These are phyloP conservation scores for Aureobasidium lini DNA, from an alignment of 2,329 filamentous ascomycete genomes.

Conservation along the genomic window DNA sequence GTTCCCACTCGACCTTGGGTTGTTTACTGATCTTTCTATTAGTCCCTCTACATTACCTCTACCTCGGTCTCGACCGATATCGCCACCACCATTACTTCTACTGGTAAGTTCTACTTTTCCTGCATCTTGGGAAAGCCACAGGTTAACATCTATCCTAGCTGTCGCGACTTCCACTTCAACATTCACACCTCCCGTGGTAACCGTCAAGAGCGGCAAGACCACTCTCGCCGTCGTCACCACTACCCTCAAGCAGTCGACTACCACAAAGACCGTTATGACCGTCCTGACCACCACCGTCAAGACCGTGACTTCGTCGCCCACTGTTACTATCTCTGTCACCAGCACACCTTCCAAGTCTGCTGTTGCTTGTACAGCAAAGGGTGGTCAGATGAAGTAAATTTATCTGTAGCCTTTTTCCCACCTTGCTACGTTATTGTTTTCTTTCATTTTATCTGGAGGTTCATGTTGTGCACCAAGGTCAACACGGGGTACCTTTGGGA, in stretches of 20 bases:
- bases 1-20: too few relatives aligned
- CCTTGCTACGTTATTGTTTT: not conserved
- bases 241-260: not conserved
- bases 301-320: conserved; percentile 10
- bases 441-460: not conserved
- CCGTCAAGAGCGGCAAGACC: conserved; percentile 12
- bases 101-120: not conserved
- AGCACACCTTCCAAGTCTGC: conserved; percentile 12
- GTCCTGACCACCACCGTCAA: conserved; percentile 7
- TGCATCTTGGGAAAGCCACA: not conserved
- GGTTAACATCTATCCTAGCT: not conserved
- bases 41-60: conserved; percentile 19
- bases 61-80: conserved; percentile 14
- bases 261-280: conserved; percentile 11
- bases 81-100: conserved; percentile 10
- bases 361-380: conserved; percentile 18
- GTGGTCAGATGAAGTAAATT: conserved; percentile 17
- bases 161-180: not conserved
- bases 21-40: not conserved
- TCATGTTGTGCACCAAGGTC: too few relatives aligned
- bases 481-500: too few relatives aligned
- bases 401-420: not conserved
- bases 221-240: conserved; percentile 1
- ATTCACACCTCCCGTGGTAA: not conserved
- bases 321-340: conserved; percentile 15